Evolutionary conservation across 2,329 filamentous ascomycete species (phyloP).

Genomic region (Penicillium occitanis): DNA sequence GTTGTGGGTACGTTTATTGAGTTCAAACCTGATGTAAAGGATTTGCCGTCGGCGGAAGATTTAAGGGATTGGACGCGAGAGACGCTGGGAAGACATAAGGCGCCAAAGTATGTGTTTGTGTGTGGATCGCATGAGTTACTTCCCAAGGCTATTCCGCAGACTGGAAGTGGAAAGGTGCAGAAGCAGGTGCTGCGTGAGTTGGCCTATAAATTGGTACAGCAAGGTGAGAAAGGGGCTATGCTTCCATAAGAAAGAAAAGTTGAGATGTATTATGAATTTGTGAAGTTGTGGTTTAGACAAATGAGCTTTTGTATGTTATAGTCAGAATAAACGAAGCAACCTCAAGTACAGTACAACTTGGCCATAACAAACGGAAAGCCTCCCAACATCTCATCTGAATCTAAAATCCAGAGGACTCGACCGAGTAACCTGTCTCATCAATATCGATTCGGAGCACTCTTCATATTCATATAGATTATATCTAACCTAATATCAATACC

Average conservation of each 20-base stretch:
- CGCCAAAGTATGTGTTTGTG: slow-evolving; percentile 73
- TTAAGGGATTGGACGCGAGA: slow-evolving; percentile 63
- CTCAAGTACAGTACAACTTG: background rate
- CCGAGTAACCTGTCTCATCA: too few relatives aligned
- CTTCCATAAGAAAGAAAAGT: background rate
- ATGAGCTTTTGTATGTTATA: background rate
- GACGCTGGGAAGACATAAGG: slow-evolving; percentile 65
- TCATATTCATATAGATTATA: too few relatives aligned
- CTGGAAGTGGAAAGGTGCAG: slow-evolving; percentile 70
- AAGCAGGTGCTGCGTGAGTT: slow-evolving; percentile 58
- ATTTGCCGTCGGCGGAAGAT: slow-evolving; percentile 42
- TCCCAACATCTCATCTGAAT: too few relatives aligned
- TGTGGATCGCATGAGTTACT: slow-evolving; percentile 58
- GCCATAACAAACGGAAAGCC: too few relatives aligned
- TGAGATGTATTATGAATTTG: background rate
- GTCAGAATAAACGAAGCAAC: background rate
- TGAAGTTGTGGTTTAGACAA: background rate
- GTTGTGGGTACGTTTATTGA: slow-evolving; percentile 65
- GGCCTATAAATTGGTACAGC: slow-evolving; percentile 40
- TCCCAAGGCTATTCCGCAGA: slow-evolving; percentile 59
- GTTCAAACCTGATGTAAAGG: slow-evolving; percentile 26
- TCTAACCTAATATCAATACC: too few relatives aligned
- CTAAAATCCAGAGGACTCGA: too few relatives aligned
- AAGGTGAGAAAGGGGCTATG: slow-evolving; percentile 5
- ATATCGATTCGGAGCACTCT: too few relatives aligned